Evolutionary conservation across 768 basidiomycete species (phyloP).

Genomic region (Agaricus blazei): DNA sequence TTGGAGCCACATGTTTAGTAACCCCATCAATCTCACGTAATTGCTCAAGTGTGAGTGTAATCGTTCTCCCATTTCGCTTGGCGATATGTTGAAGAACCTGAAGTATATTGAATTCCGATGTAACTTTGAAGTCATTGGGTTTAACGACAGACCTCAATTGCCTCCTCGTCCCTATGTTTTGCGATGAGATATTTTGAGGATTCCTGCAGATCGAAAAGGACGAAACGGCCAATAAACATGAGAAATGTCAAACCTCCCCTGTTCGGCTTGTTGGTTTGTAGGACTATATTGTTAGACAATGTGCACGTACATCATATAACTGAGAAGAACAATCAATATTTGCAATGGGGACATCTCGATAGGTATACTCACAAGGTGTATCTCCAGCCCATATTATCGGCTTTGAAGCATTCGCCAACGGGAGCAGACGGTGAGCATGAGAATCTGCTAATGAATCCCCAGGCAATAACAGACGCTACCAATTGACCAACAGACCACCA

Average conservation of each 20-base stretch:
- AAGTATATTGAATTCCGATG: neutral
- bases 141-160: slow-evolving; percentile 31
- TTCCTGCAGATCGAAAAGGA: slow-evolving; percentile 56
- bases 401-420: slow-evolving; percentile 35
- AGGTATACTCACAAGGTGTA: slow-evolving; percentile 38
- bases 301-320: slow-evolving; percentile 3
- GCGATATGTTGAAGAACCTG: slow-evolving; percentile 48
- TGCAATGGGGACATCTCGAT: slow-evolving; percentile 5
- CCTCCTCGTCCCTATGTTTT: slow-evolving; percentile 52
- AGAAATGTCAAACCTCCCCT: slow-evolving; percentile 45
- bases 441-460: slow-evolving; percentile 52
- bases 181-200: slow-evolving; percentile 57
- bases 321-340: neutral
- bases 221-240: slow-evolving; percentile 50
- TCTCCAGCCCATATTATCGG: slow-evolving; percentile 58
- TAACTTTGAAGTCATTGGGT: neutral
- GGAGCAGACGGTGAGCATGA: slow-evolving; percentile 37
- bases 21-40: slow-evolving; percentile 23
- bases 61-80: slow-evolving; percentile 37
- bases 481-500: neutral
- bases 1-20: slow-evolving; percentile 13
- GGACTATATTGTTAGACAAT: neutral
- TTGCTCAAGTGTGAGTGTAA: slow-evolving; percentile 41
- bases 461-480: slow-evolving; percentile 33
- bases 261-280: neutral